Conservation (phyloP, 306 rosid genomes). For the Quillaja saponaria region DNA sequence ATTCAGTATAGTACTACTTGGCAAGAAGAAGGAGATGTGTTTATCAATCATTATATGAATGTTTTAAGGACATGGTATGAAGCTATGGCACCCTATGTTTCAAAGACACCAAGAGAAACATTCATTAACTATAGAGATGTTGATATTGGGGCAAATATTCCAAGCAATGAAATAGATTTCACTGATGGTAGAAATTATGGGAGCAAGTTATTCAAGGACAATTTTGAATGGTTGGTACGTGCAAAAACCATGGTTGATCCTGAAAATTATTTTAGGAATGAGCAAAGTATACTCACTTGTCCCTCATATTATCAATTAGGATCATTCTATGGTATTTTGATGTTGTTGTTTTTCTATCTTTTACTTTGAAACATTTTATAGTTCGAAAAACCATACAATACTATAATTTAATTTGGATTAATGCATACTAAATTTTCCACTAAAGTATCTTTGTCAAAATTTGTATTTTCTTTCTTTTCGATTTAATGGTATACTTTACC, state of each 20-base stretch:
- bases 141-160: conserved; percentile 57
- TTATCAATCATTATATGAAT: conserved; percentile 27
- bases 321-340: no score
- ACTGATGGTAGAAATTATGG: conserved; percentile 52
- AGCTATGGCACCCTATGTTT: conserved; percentile 59
- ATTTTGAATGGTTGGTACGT: conserved; percentile 55
- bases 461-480: no score
- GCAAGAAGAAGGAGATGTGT: conserved; percentile 37
- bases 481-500: no score
- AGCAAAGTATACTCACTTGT: background rate
- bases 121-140: conserved; percentile 57
- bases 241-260: conserved; percentile 67
- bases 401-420: no score
- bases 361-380: no score
- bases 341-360: no score
- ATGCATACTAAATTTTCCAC: no score
- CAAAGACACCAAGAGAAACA: conserved; percentile 64
- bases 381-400: no score
- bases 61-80: conserved; percentile 29
- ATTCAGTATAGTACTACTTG: conserved; percentile 53
- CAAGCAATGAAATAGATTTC: conserved; percentile 32
- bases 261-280: no score
- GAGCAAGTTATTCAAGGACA: conserved; percentile 42
- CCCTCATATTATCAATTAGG: no score
- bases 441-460: no score